phyloP scores from a whole-genome alignment of 2,329 filamentous ascomycete genomes.

The Venturia asperata region DNA sequence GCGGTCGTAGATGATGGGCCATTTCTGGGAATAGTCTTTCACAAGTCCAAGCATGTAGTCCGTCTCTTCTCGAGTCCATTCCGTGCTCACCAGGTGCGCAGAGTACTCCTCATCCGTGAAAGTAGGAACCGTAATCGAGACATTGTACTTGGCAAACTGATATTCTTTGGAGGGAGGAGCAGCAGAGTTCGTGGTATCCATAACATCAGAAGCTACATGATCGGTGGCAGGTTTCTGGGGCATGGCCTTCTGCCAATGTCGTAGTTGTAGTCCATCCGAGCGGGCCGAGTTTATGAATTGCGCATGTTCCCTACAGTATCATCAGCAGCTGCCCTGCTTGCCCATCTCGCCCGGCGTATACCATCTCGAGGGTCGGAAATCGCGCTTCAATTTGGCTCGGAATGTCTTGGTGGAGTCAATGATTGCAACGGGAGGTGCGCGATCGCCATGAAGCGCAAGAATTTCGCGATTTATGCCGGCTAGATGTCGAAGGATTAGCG shows the following conservation, averaged over 20 bases:
- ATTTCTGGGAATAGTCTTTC: slow-evolving; percentile 76
- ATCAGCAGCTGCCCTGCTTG: slow-evolving; percentile 34
- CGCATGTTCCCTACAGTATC: slow-evolving; percentile 55
- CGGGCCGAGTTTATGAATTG: slow-evolving; percentile 74
- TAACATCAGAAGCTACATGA: slow-evolving; percentile 29
- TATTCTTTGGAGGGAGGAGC: slow-evolving; percentile 42
- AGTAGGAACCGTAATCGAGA: slow-evolving; percentile 66
- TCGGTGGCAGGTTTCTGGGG: slow-evolving; percentile 27
- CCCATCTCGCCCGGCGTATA: background rate
- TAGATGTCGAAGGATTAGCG: slow-evolving; percentile 7
- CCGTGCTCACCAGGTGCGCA: slow-evolving; percentile 60
- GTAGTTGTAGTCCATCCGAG: slow-evolving; percentile 60
- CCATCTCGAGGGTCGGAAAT: slow-evolving; percentile 18
- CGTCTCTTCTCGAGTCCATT: slow-evolving; percentile 91
- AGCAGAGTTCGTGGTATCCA: slow-evolving; percentile 21
- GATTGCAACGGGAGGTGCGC: slow-evolving; percentile 21
- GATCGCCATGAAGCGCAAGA: slow-evolving; percentile 20
- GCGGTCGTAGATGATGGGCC: slow-evolving; percentile 85
- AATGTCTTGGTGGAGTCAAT: slow-evolving; percentile 21
- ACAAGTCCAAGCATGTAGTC: slow-evolving; percentile 77
- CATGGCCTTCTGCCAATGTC: slow-evolving; percentile 66
- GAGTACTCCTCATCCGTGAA: slow-evolving; percentile 88
- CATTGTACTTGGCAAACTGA: slow-evolving; percentile 79
- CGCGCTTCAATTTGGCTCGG: slow-evolving; percentile 17
- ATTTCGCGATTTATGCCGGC: slow-evolving; percentile 21